phyloP scores from a whole-genome alignment of 2,329 filamentous ascomycete species.

The Cordyceps tenuipes region DNA sequence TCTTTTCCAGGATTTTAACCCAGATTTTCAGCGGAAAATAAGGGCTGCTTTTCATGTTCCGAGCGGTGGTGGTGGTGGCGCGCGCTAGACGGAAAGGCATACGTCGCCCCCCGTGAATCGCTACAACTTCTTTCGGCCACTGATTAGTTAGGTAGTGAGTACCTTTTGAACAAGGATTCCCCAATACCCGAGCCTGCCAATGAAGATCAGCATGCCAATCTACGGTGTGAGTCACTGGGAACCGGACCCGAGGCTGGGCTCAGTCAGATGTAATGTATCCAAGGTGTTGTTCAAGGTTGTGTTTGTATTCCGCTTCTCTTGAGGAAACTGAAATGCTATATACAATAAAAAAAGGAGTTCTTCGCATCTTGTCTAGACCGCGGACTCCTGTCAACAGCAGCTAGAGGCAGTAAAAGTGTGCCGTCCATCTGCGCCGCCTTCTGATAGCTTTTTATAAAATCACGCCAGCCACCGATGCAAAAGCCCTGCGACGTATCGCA shows the following conservation, averaged over 20 bases:
- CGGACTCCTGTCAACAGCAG: background rate
- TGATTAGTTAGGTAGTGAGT: background rate
- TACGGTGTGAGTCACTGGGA: background rate
- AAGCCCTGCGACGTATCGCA: background rate
- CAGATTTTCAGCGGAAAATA: too few relatives aligned
- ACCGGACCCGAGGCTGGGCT: background rate
- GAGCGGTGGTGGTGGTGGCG: too few relatives aligned
- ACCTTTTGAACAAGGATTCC: background rate
- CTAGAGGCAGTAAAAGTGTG: background rate
- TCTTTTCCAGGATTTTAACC: too few relatives aligned
- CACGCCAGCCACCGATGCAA: background rate
- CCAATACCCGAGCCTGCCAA: background rate
- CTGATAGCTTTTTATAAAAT: conserved; percentile 3
- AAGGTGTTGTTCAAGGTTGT: too few relatives aligned
- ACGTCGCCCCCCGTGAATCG: background rate
- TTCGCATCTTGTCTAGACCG: background rate
- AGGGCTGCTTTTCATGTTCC: too few relatives aligned
- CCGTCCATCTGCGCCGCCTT: background rate
- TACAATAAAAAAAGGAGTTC: background rate
- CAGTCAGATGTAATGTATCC: background rate
- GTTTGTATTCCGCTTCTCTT: background rate
- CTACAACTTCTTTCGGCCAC: too few relatives aligned
- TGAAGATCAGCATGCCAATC: background rate
- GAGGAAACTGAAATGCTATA: background rate
- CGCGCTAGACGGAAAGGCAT: too few relatives aligned